A percentile compares a stretch with the other conserved stretches of the same genome.
Evolutionary conservation across 2,329 filamentous ascomycete genomes (phyloP).

Genomic region (Fusarium graminum): DNA sequence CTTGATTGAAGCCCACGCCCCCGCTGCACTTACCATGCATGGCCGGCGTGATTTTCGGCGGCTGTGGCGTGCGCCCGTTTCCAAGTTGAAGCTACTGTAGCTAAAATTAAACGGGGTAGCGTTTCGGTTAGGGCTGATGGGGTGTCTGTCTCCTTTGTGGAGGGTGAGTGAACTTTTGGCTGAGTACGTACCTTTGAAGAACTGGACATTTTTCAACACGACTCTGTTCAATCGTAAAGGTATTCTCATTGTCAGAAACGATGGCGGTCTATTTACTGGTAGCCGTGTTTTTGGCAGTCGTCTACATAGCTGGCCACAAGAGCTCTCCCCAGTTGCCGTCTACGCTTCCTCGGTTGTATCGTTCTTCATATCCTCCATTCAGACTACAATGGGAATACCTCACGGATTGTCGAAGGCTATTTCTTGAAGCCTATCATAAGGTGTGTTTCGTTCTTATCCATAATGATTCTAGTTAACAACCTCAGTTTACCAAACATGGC

Average conservation of each 20-base stretch:
- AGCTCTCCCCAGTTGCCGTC: conserved; percentile 13
- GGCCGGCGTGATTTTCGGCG: background rate
- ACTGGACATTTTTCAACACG: background rate
- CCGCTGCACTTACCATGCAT: background rate
- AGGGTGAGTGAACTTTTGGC: background rate
- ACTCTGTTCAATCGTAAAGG: background rate
- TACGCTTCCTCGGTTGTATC: conserved; percentile 4
- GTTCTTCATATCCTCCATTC: conserved; percentile 17
- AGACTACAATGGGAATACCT: conserved; percentile 44
- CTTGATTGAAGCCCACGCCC: background rate
- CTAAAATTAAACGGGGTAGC: conserved; percentile 1
- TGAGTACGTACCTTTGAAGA: conserved; percentile 1
- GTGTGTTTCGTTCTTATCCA: conserved; percentile 14
- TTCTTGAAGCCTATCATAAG: conserved; percentile 50
- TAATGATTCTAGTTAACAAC: accelerated
- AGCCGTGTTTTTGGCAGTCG: background rate
- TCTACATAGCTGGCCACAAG: background rate
- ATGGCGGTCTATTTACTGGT: conserved; percentile 21
- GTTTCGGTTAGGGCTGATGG: conserved; percentile 28
- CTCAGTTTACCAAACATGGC: conserved; percentile 56
- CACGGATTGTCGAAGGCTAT: conserved; percentile 50
- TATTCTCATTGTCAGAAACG: background rate
- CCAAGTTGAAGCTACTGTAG: background rate
- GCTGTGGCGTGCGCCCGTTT: conserved; percentile 19
- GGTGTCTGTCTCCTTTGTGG: background rate